Evolutionary conservation across 2,329 filamentous ascomycete genomes (phyloP).

Genomic region (Aspergillus cejpii): DNA sequence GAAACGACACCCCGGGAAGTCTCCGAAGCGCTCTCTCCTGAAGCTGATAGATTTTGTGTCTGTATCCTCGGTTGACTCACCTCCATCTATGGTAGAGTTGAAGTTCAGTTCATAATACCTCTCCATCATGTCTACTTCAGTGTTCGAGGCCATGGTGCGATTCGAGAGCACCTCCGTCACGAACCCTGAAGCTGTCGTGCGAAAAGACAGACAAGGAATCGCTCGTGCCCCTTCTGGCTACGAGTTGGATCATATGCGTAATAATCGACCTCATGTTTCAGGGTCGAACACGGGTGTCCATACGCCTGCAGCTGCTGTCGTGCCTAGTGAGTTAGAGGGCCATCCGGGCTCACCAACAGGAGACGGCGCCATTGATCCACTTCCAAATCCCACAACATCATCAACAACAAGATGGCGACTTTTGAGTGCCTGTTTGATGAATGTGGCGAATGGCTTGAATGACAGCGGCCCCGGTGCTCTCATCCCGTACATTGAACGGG

Average conservation of each 20-base stretch:
- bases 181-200: slow-evolving; percentile 35
- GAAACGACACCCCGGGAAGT: not conserved
- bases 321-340: slow-evolving; percentile 24
- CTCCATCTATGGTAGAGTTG: not conserved
- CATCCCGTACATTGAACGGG: slow-evolving; percentile 71
- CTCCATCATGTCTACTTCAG: slow-evolving; percentile 30
- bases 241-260: slow-evolving; percentile 18
- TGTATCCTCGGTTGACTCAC: not conserved
- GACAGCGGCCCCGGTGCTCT: slow-evolving; percentile 71
- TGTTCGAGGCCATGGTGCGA: slow-evolving; percentile 38
- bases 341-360: slow-evolving; percentile 8
- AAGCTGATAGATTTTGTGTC: not conserved
- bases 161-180: slow-evolving; percentile 36
- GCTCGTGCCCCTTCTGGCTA: slow-evolving; percentile 17
- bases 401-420: slow-evolving; percentile 60
- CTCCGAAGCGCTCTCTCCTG: not conserved
- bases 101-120: not conserved
- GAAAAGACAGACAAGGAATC: slow-evolving; percentile 22
- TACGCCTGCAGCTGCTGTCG: slow-evolving; percentile 7
- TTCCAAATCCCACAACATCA: slow-evolving; percentile 6
- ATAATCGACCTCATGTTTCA: slow-evolving; percentile 2
- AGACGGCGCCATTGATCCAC: slow-evolving; percentile 25
- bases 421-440: slow-evolving; percentile 57
- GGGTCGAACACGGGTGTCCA: slow-evolving; percentile 2
- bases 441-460: slow-evolving; percentile 63